phyloP scores from a whole-genome alignment of 1,139 yeast species.

The Zygoascus hellenicus region DNA sequence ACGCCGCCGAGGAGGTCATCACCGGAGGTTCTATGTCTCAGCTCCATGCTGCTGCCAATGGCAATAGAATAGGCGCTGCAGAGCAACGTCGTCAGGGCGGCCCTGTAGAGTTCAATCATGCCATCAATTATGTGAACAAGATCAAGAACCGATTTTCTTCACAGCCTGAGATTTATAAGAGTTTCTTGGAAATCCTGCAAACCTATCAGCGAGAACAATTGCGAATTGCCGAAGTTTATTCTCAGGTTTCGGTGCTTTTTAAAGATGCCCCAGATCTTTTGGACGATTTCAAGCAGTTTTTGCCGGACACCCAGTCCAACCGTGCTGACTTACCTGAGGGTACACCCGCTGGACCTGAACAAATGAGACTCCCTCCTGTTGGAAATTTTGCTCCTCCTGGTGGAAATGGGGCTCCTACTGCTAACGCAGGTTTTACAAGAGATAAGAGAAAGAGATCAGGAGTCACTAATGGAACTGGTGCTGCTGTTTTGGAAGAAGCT shows the following conservation, averaged over 20 bases:
- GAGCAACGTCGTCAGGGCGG: constrained; percentile 45
- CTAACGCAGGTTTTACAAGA: constrained; percentile 10
- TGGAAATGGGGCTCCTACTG: constrained; percentile 5
- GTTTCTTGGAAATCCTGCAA: constrained; percentile 87
- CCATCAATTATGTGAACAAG: constrained; percentile 91
- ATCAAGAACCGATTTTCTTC: constrained; percentile 89
- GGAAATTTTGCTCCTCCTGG: constrained; percentile 88
- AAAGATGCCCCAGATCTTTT: constrained; percentile 90
- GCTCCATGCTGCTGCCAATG: constrained; percentile 39
- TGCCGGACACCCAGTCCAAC: constrained; percentile 61
- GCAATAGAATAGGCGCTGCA: constrained; percentile 22
- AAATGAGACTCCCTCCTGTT: constrained; percentile 77
- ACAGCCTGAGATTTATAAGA: constrained; percentile 94
- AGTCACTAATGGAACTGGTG: constrained; percentile 8
- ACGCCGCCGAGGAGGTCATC: constrained; percentile 1
- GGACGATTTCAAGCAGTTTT: constrained; percentile 89
- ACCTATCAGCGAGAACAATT: constrained; percentile 95
- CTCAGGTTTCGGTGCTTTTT: constrained; percentile 83
- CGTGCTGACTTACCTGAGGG: constrained; percentile 15
- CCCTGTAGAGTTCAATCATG: constrained; percentile 95
- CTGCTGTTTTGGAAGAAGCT: constrained; percentile 1
- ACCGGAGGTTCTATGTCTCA: constrained; percentile 32
- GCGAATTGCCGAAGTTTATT: constrained; percentile 90
- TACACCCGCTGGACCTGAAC: constrained; percentile 17
- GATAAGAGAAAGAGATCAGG: constrained; percentile 17